Percentiles rank a stretch among this genome's conserved stretches.
phyloP scores from a whole-genome alignment of 2,329 filamentous ascomycete genomes.

The Sarocladiaceae sp. region DNA sequence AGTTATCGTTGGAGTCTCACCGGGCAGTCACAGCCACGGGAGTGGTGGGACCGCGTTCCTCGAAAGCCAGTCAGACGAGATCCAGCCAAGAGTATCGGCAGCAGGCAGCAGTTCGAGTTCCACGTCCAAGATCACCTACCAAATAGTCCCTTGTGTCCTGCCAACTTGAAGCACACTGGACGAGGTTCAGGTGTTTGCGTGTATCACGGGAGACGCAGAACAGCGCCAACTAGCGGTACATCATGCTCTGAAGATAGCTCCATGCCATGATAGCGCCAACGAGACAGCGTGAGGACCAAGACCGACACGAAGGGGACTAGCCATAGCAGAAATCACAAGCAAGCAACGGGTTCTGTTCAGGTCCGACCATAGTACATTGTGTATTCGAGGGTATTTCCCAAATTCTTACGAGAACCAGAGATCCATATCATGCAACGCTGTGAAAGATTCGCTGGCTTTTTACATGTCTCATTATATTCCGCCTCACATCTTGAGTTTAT shows the following conservation, averaged over 20 bases:
- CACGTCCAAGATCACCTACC: constrained; percentile 47
- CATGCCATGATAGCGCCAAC: too few species aligned
- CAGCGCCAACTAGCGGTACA: constrained; percentile 21
- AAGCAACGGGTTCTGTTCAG: too few species aligned
- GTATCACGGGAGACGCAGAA: constrained; percentile 34
- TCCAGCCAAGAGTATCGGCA: constrained; percentile 12
- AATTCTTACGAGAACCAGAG: too few species aligned
- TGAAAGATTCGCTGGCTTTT: too few species aligned
- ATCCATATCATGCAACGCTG: too few species aligned
- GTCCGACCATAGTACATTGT: too few species aligned
- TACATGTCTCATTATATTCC: too few species aligned
- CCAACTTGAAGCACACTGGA: constrained; percentile 38
- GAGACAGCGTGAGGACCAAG: too few species aligned
- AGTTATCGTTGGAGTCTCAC: constrained; percentile 18
- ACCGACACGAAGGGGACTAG: too few species aligned
- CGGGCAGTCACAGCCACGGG: constrained; percentile 18
- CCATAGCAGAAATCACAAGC: too few species aligned
- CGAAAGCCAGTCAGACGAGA: constrained; percentile 17
- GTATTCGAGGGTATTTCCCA: too few species aligned
- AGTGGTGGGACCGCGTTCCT: constrained; percentile 33
- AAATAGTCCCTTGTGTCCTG: constrained; percentile 47
- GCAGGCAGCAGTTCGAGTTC: constrained; percentile 35
- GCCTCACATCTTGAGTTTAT: too few species aligned
- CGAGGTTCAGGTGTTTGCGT: constrained; percentile 47
- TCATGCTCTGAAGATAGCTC: not conserved